Evolutionary conservation across 768 basidiomycete species (phyloP).

Genomic region (Tubosaeta sp.): DNA sequence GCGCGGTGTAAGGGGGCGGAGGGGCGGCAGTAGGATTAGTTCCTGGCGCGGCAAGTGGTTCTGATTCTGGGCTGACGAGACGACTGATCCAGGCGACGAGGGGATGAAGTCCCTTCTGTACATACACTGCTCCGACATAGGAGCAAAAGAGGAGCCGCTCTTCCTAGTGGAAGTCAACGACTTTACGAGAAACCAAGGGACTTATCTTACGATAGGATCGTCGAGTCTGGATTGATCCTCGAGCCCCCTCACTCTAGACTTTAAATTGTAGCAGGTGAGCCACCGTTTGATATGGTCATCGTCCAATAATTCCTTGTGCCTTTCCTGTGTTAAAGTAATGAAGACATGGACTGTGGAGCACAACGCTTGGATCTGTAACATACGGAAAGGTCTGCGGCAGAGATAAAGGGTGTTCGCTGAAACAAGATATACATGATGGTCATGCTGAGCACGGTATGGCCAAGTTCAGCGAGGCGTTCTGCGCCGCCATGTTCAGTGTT

Average conservation of each 20-base stretch:
- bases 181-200: not conserved
- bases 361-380: constrained; percentile 9
- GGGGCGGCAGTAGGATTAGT: constrained; percentile 10
- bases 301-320: constrained; percentile 30
- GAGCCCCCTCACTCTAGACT: constrained; percentile 48
- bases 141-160: constrained; percentile 51
- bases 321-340: constrained; percentile 14
- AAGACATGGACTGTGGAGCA: not conserved
- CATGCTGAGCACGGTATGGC: constrained; percentile 48
- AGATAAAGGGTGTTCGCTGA: constrained; percentile 39
- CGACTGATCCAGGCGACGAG: constrained; percentile 58
- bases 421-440: constrained; percentile 50
- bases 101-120: constrained; percentile 46
- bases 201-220: constrained; percentile 31
- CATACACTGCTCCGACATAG: constrained; percentile 64
- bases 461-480: constrained; percentile 57
- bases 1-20: constrained; percentile 23
- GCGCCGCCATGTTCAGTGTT: constrained; percentile 51
- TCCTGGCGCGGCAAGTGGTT: constrained; percentile 20
- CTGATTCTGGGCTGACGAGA: constrained; percentile 48
- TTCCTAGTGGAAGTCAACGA: constrained; percentile 39
- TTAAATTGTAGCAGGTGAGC: constrained; percentile 49
- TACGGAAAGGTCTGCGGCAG: constrained; percentile 43
- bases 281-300: constrained; percentile 42
- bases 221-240: constrained; percentile 34